Base-by-base conservation (phyloP, 164 flowering plant species). In the Tetracentron sinense region DNA sequence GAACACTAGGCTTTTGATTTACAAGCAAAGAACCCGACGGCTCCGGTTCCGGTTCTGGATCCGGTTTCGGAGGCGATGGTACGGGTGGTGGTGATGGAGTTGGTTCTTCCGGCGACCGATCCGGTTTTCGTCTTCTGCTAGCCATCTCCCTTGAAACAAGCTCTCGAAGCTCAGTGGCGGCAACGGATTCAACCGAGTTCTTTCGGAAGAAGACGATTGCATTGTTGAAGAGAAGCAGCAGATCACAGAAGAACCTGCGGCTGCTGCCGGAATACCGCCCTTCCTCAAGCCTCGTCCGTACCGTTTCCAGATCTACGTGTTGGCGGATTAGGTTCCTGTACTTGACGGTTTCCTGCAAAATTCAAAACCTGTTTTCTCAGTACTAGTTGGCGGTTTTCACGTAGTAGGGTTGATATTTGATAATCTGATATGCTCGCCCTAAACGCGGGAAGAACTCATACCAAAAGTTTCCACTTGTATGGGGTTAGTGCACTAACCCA, bases 171-270 rank as follows among this genome's bases (percentile, higher is more conserved):
- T 78, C 72, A 6, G 2, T 8, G 5, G 93, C 96, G 2, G 88
- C 78, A 0, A 28, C 12, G 17, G 70, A 75, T 50, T 91, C 92
- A 0, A 58, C n/a, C 1, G 91, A 87, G 27, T 64, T 48, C 17
- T 75, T 79, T 54, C 77, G 67, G 67, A 77, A 88, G 85, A 80
- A 83, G n/a, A 84, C 76, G 22, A 79, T 61, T 63, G 87, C 83
- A 42, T 87, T 88, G 80, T 65, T 88, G 83, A 83, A 68, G 30
- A 89, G 82, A 23, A 91, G 80, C 12, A 86, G 70, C 7, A 88
- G 74, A 61, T 88, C 95, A 2, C 90, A 73, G 74, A 62, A 84
- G 61, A 83, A 82, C 12, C 66, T 52, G 53, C 55, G 20, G 58
- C 42, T 27, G 68, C 74, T 66, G 6, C 77, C 54, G 0, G 79